A percentile compares a stretch with the other conserved stretches of the same genome.
These are phyloP conservation scores for Stygiomarasmius scandens DNA, from an alignment of 1,284 basidiomycete species.

Conservation along the genomic window DNA sequence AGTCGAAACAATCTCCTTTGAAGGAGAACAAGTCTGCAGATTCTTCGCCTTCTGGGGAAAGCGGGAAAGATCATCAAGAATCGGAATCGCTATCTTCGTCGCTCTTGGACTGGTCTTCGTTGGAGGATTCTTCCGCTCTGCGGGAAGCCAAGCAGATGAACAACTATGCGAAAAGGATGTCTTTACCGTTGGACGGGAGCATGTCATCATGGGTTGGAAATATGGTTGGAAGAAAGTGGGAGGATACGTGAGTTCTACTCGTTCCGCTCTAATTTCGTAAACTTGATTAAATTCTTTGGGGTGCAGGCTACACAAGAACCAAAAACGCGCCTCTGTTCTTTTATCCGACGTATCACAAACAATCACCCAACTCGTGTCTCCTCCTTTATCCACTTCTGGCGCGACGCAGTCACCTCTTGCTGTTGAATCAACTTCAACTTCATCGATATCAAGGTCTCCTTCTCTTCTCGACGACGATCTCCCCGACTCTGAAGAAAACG, in stretches of 20 bases:
- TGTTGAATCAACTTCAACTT: not conserved
- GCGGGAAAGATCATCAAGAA: not conserved
- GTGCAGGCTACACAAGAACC: constrained; percentile 18
- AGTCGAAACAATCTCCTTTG: constrained; percentile 1
- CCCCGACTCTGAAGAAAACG: not conserved
- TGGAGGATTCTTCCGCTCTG: not conserved
- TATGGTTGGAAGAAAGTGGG: constrained; percentile 18
- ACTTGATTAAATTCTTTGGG: not conserved
- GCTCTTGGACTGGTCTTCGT: constrained; percentile 7
- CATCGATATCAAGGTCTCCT: not conserved
- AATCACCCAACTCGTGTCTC: constrained; percentile 15
- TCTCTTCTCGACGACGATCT: constrained; percentile 13
- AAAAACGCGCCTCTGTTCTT: constrained; percentile 19
- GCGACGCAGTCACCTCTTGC: not conserved
- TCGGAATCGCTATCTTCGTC: constrained; percentile 11
- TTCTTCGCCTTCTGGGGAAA: not conserved
- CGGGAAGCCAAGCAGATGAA: not conserved
- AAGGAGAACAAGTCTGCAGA: not conserved
- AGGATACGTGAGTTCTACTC: constrained; percentile 13
- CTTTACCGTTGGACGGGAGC: constrained; percentile 2
- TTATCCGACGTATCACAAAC: constrained; percentile 17
- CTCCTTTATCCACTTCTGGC: constrained; percentile 1
- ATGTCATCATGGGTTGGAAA: constrained; percentile 17
- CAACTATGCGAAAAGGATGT: constrained; percentile 7
- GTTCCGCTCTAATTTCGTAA: not conserved